Percentiles rank a stretch among this genome's conserved stretches.
These are phyloP conservation scores for Fusarium duplospermum DNA, from an alignment of 2,329 filamentous ascomycete genomes.

Conservation along the genomic window DNA sequence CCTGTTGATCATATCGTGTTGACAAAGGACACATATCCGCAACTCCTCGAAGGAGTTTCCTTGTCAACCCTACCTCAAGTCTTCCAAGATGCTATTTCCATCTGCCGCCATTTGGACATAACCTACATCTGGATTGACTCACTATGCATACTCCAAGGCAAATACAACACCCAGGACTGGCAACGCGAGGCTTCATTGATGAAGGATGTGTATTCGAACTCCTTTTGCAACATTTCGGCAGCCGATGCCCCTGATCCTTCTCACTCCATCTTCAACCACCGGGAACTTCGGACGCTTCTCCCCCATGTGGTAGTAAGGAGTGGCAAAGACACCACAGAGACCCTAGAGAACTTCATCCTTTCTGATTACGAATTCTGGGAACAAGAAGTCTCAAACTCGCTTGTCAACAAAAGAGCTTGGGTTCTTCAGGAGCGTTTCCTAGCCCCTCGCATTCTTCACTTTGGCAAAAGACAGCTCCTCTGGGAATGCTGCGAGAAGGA, in stretches of 20 bases:
- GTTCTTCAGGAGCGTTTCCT: neutral
- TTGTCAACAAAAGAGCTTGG: neutral
- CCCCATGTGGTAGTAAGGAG: neutral
- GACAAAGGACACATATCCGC: neutral
- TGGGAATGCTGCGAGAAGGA: neutral
- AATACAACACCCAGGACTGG: slow-evolving; percentile 3
- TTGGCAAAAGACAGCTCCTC: neutral
- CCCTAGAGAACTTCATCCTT: neutral
- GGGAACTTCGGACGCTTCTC: neutral
- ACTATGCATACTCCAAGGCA: slow-evolving; percentile 9
- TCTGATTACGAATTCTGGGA: neutral
- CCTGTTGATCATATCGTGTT: neutral
- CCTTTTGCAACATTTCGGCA: neutral
- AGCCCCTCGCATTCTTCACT: neutral
- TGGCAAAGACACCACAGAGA: neutral
- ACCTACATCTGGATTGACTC: slow-evolving; percentile 9
- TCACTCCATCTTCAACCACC: neutral
- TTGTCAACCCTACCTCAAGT: neutral
- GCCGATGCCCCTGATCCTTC: neutral
- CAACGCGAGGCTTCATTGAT: slow-evolving; percentile 1
- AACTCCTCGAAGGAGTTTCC: neutral
- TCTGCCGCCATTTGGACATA: neutral
- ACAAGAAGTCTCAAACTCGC: neutral
- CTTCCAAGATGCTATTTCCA: neutral
- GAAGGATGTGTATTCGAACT: slow-evolving; percentile 1